These are phyloP conservation scores for Plantago coronopus DNA, from an alignment of 305 asterid genomes.

Conservation along the genomic window DNA sequence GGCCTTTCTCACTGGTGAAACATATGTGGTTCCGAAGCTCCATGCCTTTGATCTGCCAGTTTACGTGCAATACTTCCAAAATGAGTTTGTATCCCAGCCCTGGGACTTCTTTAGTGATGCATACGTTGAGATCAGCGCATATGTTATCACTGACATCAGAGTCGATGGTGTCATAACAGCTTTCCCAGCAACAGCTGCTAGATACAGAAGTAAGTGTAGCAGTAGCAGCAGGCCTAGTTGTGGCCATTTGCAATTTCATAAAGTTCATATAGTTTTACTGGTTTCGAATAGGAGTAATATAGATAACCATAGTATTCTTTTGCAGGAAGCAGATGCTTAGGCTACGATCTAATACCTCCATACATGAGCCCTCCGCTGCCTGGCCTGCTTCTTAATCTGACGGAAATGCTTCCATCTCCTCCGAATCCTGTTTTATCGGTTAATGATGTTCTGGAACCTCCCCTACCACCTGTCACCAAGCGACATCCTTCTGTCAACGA, in stretches of 20 bases:
- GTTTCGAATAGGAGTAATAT: too few species aligned
- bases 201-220: constrained; percentile 63
- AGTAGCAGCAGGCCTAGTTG: too few species aligned
- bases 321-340: background rate
- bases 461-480: background rate
- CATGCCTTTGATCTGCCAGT: constrained; percentile 50
- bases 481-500: background rate
- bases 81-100: constrained; percentile 79
- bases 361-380: background rate
- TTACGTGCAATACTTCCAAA: constrained; percentile 51
- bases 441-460: background rate
- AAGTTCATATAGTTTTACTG: too few species aligned
- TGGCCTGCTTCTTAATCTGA: background rate
- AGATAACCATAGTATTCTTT: background rate
- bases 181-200: constrained; percentile 69
- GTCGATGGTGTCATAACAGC: constrained; percentile 57
- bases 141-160: constrained; percentile 20
- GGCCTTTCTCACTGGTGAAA: constrained; percentile 30
- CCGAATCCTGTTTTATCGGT: background rate
- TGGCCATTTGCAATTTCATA: too few species aligned
- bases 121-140: constrained; percentile 54
- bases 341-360: background rate
- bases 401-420: background rate
- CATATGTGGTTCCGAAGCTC: constrained; percentile 51
- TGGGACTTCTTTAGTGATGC: constrained; percentile 84